Percentiles rank a stretch among this genome's conserved stretches.
Evolutionary conservation across 140 eudicot genomes (phyloP).

Genomic region (Oenanthe javanica): DNA sequence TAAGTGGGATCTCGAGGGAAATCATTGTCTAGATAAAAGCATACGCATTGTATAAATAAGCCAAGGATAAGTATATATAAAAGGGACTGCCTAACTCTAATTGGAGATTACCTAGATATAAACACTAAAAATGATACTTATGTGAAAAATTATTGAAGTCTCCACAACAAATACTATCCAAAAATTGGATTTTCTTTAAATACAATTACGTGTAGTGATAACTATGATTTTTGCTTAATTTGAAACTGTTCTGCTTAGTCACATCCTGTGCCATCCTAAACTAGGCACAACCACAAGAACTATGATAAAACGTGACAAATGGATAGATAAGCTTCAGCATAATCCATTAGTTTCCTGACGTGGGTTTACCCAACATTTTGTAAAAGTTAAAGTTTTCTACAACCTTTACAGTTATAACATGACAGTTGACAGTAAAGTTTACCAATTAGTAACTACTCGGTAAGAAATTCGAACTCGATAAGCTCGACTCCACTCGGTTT

Average conservation of each 20-base stretch:
- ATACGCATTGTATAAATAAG: neutral
- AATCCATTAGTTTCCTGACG: neutral
- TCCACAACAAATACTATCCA: too few species aligned
- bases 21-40: too few species aligned
- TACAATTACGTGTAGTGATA: neutral
- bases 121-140: neutral
- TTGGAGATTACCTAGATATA: neutral
- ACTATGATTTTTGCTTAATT: neutral
- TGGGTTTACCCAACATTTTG: neutral
- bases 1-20: too few species aligned
- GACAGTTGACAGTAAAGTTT: too few species aligned
- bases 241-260: neutral
- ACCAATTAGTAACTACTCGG: too few species aligned
- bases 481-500: too few species aligned
- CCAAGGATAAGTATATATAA: neutral
- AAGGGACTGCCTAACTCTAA: neutral
- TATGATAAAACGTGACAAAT: neutral
- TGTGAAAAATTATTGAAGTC: too few species aligned
- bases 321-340: too few species aligned
- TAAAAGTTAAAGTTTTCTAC: neutral
- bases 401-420: neutral
- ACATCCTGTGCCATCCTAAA: neutral
- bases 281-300: constrained; percentile 1
- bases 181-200: neutral
- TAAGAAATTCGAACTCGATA: too few species aligned